A percentile compares a stretch with the other conserved stretches of the same genome.
phyloP scores from a whole-genome alignment of 495 filamentous ascomycete genomes.

The Penicillium taxi region DNA sequence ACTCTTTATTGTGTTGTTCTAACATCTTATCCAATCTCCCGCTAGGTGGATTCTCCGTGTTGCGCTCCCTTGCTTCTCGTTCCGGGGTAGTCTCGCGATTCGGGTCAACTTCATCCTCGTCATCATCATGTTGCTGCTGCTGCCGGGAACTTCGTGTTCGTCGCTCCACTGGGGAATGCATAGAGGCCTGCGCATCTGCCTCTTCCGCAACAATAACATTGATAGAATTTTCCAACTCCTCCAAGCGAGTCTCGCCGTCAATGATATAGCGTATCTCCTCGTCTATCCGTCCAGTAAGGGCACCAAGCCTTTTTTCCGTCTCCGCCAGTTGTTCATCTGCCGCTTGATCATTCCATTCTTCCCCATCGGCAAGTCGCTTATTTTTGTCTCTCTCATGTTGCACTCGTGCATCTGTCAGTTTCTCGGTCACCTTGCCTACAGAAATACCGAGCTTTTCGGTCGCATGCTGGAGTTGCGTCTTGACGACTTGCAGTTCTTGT shows the following conservation, averaged over 20 bases:
- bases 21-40: slow-evolving; percentile 23
- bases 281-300: slow-evolving; percentile 32
- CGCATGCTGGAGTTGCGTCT: slow-evolving; percentile 30
- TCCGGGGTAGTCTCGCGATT: slow-evolving; percentile 23
- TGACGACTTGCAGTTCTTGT: slow-evolving; percentile 23
- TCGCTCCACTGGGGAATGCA: slow-evolving; percentile 5
- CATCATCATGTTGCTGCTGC: slow-evolving; percentile 13
- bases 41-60: slow-evolving; percentile 18
- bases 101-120: slow-evolving; percentile 18
- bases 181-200: slow-evolving; percentile 6
- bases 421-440: slow-evolving; percentile 43
- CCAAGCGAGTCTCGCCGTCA: slow-evolving; percentile 31
- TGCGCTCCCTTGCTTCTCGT: slow-evolving; percentile 14
- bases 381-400: slow-evolving; percentile 27
- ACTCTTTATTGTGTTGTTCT: slow-evolving; percentile 19
- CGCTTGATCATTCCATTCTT: slow-evolving; percentile 7
- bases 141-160: slow-evolving; percentile 18
- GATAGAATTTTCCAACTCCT: slow-evolving; percentile 26
- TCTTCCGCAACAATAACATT: slow-evolving; percentile 25
- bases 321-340: slow-evolving; percentile 18
- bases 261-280: slow-evolving; percentile 30
- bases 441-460: slow-evolving; percentile 32
- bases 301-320: slow-evolving; percentile 22
- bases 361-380: slow-evolving; percentile 5
- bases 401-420: slow-evolving; percentile 25